Conservation (phyloP, 2,329 filamentous ascomycete species). For the Neodidymelliopsis sp. region DNA sequence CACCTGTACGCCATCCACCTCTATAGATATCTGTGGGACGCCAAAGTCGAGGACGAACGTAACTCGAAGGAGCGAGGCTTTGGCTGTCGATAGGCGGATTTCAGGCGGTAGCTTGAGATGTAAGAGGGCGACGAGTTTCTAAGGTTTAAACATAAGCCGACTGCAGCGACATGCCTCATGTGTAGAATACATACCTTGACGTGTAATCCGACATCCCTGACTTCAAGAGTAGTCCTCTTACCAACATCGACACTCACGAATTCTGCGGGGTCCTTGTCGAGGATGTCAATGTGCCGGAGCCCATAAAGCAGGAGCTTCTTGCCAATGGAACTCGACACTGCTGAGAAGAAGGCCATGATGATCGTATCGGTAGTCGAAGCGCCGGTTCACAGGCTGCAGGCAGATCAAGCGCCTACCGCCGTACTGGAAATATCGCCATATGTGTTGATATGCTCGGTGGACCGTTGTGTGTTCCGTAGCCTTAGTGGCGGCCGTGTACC, state of each 20-base stretch:
- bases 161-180: background rate
- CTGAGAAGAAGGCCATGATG: slow-evolving; percentile 67
- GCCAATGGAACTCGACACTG: slow-evolving; percentile 80
- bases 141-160: slow-evolving; percentile 2
- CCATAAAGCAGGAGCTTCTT: slow-evolving; percentile 89
- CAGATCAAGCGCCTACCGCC: slow-evolving; percentile 40
- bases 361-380: slow-evolving; percentile 15
- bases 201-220: slow-evolving; percentile 84
- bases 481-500: slow-evolving; percentile 4
- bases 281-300: slow-evolving; percentile 80
- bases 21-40: slow-evolving; percentile 80
- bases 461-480: slow-evolving; percentile 13
- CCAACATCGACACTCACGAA: slow-evolving; percentile 87
- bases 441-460: slow-evolving; percentile 12
- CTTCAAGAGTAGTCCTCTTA: slow-evolving; percentile 81
- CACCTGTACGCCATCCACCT: slow-evolving; percentile 82
- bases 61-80: slow-evolving; percentile 76
- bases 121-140: slow-evolving; percentile 82
- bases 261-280: slow-evolving; percentile 87
- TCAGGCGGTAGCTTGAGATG: slow-evolving; percentile 70
- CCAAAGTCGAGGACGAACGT: slow-evolving; percentile 90
- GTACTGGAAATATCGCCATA: slow-evolving; percentile 38
- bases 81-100: slow-evolving; percentile 75
- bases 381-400: slow-evolving; percentile 27
- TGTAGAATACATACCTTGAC: slow-evolving; percentile 68